These are phyloP conservation scores for Coemansia sp. DNA, from an alignment of 192 early-diverging fungal species.

Conservation along the genomic window DNA sequence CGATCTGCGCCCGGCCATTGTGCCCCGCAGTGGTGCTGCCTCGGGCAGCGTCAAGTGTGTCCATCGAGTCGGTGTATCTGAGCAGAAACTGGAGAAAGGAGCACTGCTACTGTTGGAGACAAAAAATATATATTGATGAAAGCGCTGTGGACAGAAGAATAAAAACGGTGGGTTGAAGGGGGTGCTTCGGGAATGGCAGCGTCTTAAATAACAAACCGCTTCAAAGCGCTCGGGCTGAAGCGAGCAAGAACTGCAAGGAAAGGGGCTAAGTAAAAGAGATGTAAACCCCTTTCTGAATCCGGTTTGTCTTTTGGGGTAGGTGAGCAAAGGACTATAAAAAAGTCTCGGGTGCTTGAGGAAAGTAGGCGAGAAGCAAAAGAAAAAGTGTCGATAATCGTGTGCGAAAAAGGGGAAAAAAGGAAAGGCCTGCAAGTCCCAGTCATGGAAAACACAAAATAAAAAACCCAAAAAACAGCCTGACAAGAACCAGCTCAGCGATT, in stretches of 20 bases:
- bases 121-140: neutral
- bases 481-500: neutral
- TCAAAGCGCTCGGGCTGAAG: too few relatives aligned
- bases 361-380: neutral
- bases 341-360: neutral
- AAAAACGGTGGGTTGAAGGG: neutral
- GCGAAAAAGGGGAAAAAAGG: neutral
- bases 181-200: neutral
- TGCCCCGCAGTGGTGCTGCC: neutral
- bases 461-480: neutral
- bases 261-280: too few relatives aligned
- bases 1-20: constrained; percentile 7
- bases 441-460: neutral
- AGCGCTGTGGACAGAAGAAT: neutral
- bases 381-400: neutral
- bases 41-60: neutral
- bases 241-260: too few relatives aligned
- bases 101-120: neutral
- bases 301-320: neutral
- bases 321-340: neutral
- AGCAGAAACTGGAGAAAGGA: neutral
- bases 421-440: neutral
- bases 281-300: neutral
- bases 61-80: neutral
- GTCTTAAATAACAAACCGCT: too few relatives aligned